Conservation (phyloP, 1,139 yeast species). For the Blastobotrys malaysiensis region DNA sequence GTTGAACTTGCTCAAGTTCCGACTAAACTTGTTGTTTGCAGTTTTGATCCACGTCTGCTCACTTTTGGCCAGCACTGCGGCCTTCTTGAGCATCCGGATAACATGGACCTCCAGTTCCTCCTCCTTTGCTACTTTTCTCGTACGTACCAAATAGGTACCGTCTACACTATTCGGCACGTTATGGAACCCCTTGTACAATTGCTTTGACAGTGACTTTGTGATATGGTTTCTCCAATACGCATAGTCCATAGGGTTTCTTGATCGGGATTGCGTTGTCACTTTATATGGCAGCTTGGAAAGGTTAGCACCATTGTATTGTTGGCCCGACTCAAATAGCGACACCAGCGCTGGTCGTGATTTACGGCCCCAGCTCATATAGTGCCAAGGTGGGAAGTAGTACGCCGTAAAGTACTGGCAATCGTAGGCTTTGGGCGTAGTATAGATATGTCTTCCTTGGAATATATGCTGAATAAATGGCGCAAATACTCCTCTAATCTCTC, state of each 20-base stretch:
- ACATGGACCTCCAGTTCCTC: constrained; percentile 29
- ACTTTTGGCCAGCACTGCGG: constrained; percentile 33
- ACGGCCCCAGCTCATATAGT: constrained; percentile 42
- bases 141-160: constrained; percentile 44
- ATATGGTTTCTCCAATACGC: constrained; percentile 38
- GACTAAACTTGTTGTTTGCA: constrained; percentile 28
- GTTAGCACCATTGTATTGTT: constrained; percentile 25
- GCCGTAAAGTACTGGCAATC: constrained; percentile 17
- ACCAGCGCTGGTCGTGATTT: constrained; percentile 47
- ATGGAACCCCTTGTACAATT: constrained; percentile 31
- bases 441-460: constrained; percentile 15
- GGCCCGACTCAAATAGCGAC: constrained; percentile 22
- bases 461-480: constrained; percentile 19
- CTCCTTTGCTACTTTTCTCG: constrained; percentile 38
- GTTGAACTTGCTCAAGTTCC: constrained; percentile 19
- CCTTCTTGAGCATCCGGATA: constrained; percentile 29
- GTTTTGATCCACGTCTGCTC: constrained; percentile 28
- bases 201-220: constrained; percentile 39
- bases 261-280: constrained; percentile 15
- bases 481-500: constrained; percentile 27
- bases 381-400: constrained; percentile 43
- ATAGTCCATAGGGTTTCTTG: constrained; percentile 38
- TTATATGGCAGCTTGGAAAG: neutral
- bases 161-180: constrained; percentile 32
- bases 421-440: constrained; percentile 17